Base-by-base conservation (phyloP, 2,329 filamentous ascomycete species). In the Curvularia spicifera region DNA sequence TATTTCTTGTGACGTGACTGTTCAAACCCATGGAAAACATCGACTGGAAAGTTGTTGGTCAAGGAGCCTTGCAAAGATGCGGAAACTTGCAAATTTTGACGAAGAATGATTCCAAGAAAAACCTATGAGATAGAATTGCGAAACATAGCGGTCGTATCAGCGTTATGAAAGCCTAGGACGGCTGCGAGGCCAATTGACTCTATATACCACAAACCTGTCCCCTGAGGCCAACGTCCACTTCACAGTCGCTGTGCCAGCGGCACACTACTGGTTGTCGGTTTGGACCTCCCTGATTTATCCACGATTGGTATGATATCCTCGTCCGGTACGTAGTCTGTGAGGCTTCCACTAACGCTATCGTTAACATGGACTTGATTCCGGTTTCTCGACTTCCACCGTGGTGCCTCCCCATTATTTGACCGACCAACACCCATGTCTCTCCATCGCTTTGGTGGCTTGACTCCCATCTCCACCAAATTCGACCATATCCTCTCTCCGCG, bases 361-460 rank as follows among this genome's bases (percentile, higher is more conserved):
- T 63, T 61, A 1, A 77, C 64, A 13, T 65, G 56, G 5, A 76
- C 71, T 20, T 59, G 59, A 31, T 76, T 75, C 51, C 73, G 69
- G 22, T 39, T 39, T 22, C 60, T 53, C 22, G 67, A 61, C 62
- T 78, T 78, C 74, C 76, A 78, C 37, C 61, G 66, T 2, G 76
- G 76, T 24, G 55, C 58, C 51, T 69, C 58, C 12, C 74, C 74
- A 13, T 64, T 53, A 24, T 60, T 37, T 13, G 72, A 66, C 39
- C 67, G 72, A 1, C 76, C 76, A 5, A 81, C 76, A 20, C 79
- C 79, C 76, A 78, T 78, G 18, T 78, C 78, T 57, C 82, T 79
- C 76, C 81, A 84, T 65, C 79, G 81, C 71, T 80, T 81, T 37
- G 81, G 81, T n/a, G 85, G 84, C 64, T 84, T 82, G 57, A 86